Evolutionary conservation across 106 monocot genomes (phyloP).

Genomic region (Cymbidium sinense): DNA sequence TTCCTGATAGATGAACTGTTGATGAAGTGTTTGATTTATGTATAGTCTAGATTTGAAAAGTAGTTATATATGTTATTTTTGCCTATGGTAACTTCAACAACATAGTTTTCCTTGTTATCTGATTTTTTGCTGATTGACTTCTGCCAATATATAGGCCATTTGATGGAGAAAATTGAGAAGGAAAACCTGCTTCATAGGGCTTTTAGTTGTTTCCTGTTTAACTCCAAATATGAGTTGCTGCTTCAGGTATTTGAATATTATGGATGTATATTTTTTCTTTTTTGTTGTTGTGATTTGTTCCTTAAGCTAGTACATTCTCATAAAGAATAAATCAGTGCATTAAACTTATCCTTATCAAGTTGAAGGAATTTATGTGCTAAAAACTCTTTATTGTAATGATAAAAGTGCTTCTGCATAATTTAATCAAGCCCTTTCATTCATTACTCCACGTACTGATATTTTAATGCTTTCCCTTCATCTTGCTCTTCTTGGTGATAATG

Average conservation of each 20-base stretch:
- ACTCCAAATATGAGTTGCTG: constrained; percentile 85
- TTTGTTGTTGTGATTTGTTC: background rate
- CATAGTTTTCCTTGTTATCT: background rate
- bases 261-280: background rate
- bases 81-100: background rate
- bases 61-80: background rate
- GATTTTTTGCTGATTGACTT: constrained; percentile 3
- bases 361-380: no score
- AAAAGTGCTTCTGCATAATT: no score
- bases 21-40: background rate
- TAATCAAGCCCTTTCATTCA: no score
- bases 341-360: background rate
- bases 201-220: constrained; percentile 91
- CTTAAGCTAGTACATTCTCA: background rate
- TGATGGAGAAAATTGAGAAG: constrained; percentile 82
- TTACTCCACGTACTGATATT: no score
- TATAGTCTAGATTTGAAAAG: background rate
- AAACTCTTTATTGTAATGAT: no score
- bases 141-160: constrained; percentile 46
- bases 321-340: background rate
- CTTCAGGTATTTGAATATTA: constrained; percentile 54
- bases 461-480: no score
- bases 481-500: no score
- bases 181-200: constrained; percentile 83
- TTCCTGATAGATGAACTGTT: no score